A percentile compares a stretch with the other conserved stretches of the same genome.
These are phyloP conservation scores for Penicillium sp. DNA, from an alignment of 2,329 filamentous ascomycete genomes.

Conservation along the genomic window DNA sequence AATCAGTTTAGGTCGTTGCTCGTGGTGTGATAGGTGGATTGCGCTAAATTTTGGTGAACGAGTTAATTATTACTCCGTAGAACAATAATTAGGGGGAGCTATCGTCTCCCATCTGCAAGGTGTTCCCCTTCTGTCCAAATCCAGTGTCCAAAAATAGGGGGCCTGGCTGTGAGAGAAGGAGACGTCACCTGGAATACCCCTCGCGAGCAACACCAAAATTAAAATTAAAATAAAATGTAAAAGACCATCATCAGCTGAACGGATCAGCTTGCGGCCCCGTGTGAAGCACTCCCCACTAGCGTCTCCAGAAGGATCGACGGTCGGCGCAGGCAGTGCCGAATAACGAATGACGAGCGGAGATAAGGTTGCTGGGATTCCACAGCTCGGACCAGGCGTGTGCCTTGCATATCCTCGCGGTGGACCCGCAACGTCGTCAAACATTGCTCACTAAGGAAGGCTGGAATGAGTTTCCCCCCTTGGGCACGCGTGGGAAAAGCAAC, in stretches of 20 bases:
- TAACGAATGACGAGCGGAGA: conserved; percentile 5
- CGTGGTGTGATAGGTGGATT: conserved; percentile 14
- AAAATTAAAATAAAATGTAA: no score
- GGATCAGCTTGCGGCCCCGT: neutral
- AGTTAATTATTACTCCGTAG: neutral
- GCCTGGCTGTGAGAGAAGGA: neutral
- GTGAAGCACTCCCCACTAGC: neutral
- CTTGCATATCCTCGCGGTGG: conserved; percentile 20
- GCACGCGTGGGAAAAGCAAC: conserved; percentile 18
- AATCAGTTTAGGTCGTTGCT: conserved; percentile 4
- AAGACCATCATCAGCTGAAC: neutral
- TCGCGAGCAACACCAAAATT: no score
- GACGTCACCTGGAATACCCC: neutral
- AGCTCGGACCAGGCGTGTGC: conserved; percentile 18
- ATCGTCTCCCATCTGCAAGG: neutral
- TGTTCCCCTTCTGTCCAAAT: neutral
- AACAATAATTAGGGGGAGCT: conserved; percentile 1
- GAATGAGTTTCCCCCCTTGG: conserved; percentile 8
- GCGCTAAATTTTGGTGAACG: neutral
- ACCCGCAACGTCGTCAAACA: conserved; percentile 17
- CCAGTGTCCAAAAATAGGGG: neutral
- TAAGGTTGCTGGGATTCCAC: conserved; percentile 22
- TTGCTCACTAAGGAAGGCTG: conserved; percentile 13
- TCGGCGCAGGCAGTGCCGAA: conserved; percentile 2
- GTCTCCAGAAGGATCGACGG: conserved; percentile 12